Evolutionary conservation across 768 basidiomycete species (phyloP).

Genomic region (Boletus subparvulus): DNA sequence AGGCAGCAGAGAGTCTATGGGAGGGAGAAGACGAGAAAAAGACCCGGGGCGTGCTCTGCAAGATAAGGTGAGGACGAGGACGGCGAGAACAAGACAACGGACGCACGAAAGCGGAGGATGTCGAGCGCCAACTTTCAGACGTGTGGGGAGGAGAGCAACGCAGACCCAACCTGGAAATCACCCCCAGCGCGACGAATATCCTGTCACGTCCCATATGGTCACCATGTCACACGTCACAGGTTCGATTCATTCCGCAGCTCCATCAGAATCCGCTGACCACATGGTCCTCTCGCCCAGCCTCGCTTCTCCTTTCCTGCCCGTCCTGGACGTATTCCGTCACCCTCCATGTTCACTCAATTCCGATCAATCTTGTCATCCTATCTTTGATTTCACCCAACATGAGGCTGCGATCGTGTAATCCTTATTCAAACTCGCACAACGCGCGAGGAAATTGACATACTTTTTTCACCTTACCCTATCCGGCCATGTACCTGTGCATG

Average conservation of each 20-base stretch:
- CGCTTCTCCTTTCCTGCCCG: background rate
- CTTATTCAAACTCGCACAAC: too few species aligned
- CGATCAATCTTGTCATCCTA: slow-evolving; percentile 7
- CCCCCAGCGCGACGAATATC: slow-evolving; percentile 5
- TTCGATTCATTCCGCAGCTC: slow-evolving; percentile 13
- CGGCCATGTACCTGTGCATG: slow-evolving; percentile 3
- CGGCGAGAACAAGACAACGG: background rate
- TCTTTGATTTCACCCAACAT: background rate
- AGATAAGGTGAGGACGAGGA: background rate
- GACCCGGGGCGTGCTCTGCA: slow-evolving; percentile 7
- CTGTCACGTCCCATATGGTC: slow-evolving; percentile 12
- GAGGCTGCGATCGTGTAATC: background rate
- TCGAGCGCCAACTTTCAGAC: slow-evolving; percentile 21
- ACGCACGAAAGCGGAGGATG: slow-evolving; percentile 20
- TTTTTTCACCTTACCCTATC: too few species aligned
- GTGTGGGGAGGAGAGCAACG: slow-evolving; percentile 28
- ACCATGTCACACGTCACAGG: slow-evolving; percentile 7
- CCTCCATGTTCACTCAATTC: background rate
- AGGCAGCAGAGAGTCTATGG: slow-evolving; percentile 9
- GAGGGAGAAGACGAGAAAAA: background rate
- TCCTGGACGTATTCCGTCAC: slow-evolving; percentile 1
- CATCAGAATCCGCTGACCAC: slow-evolving; percentile 5
- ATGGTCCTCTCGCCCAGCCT: slow-evolving; percentile 1
- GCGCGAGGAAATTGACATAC: too few species aligned
- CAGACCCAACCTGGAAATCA: slow-evolving; percentile 16